Base-by-base conservation (phyloP, 2,329 filamentous ascomycete genomes). In the Lachnellula hyalina region DNA sequence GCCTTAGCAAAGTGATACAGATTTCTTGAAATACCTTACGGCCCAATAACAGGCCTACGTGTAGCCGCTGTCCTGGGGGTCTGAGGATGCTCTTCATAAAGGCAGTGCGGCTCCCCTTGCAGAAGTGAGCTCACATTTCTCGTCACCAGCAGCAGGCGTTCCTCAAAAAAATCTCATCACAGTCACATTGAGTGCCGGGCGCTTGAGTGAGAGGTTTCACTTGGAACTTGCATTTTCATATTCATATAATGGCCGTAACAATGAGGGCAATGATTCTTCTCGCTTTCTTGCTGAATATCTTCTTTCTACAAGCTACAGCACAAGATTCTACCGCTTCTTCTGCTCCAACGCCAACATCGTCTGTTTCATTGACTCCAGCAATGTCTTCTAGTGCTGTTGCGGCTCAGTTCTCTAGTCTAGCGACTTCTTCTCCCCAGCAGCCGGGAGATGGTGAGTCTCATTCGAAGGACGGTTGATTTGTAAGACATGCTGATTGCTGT, bases 381-480 rank as follows among this genome's bases (percentile, higher is more conserved):
- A 70, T 62, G 69, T 71, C 59, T 55, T 65, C 59, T 53, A 67
- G 55, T 54, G 68, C 64, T 28, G 68, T 60, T 48, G 65, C 65
- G 21, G 64, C 65, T 0, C 55, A 65, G 19, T 69, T 65, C 48
- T 58, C 61, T n/a, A 58, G 63, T 4, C 47, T 69, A 25, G 64
- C 65, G 12, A 69, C 66, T 35, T 54, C 63, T 9, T 54, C 58
- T 8, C 66, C 68, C 8, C 46, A 63, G 36, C 62, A 68, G 23
- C 66, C 66, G n/a, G 63, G 62, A 38, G 45, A 56, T 58, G 60
- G 61, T 60, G 48, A 55, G 58, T 55, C 12, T 7, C 32, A 45
- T 34, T 17, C 25, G 19, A 15, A 11, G 25, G 25, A 38, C 42
- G 12, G 8, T 41, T 12, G 5, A 35, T 19, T 28, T 7, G 21